Evolutionary conservation across 1,284 basidiomycete species (phyloP), one percentile per base, ranked within the genome.

Genomic region (Malassezia sp.): DNA sequence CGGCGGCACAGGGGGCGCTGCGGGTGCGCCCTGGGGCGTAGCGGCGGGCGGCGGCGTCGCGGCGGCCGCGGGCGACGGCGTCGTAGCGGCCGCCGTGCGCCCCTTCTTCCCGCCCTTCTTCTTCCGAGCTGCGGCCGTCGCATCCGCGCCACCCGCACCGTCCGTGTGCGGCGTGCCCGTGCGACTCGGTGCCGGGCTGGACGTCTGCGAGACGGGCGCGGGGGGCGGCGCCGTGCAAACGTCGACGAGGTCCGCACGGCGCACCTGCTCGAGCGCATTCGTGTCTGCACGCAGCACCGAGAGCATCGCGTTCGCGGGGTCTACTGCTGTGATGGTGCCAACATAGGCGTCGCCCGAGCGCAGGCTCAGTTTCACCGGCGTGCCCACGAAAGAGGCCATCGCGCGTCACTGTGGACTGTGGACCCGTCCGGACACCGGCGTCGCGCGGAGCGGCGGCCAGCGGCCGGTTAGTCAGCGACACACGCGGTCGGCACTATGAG

Each of bases 341-440:
- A 38, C 14, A 18, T 39, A 50, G 2, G 42, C 6, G 6, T 38
- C 37, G 32, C 48, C 48, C 7, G 10, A 21, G 21, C 38, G 42
- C 33, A 42, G 32, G 21, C 37, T 39, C 20, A 50, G 10, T 14
- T 37, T 27, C 32, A 50, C 48, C 6, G 22, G 31, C 23, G 42
- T 34, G n/a, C 48, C 48, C 4, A 38, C 38, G 30, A 50, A 50
- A 32, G 48, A 46, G 21, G 32, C 24, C 42, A 50, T 45, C 10
- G 22, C n/a, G n/a, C n/a, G n/a, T n/a, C n/a, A n/a, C n/a, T n/a
- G n/a, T n/a, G n/a, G n/a, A n/a, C n/a, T n/a, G n/a, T n/a, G n/a
- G 28, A 24, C 15, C n/a, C 4, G 14, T 8, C 7, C 7, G 14
- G 8, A 7, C 7, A 28, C 7, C 27, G 27, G 27, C 27, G 27